Base-by-base conservation (phyloP, 176 grass and related monocot genomes). In the Triticum monococcum region DNA sequence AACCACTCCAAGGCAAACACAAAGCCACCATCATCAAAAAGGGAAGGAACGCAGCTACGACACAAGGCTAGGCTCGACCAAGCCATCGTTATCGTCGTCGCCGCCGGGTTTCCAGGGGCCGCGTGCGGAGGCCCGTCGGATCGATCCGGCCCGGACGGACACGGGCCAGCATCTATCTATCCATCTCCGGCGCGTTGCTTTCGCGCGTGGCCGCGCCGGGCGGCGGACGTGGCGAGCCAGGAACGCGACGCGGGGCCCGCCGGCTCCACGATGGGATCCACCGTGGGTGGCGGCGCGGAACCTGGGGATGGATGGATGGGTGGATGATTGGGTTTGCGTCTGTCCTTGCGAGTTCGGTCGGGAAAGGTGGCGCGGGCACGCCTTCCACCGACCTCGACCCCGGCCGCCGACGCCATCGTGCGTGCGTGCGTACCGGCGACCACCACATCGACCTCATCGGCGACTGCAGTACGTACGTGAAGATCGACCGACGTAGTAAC, bases 1-100 rank as follows among this genome's bases (percentile, higher is more conserved):
- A 80, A 64, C 64, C 90, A 92, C 90, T 95, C 96, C 46, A 95
- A 74, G 68, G 86, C 79, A 87, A 87, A 83, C 26, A 45, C 70
- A 4, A 45, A 43, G 1, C 17, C 16, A 17, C 26, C 26, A 28
- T 28, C 26, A 35, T 38, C 68, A 18, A 38, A 70, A 70, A 70
- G 68, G 68, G 26, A 22, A 70, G 32, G 32, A 33, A 5, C 32
- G 26, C 26, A 28, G 26, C 26, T 28, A 28, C 26, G 26, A 28
- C 26, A 33, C 32, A 33, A 37, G 35, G 20, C 36, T 3, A 45
- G 73, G 68, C 14, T 16, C 10, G n/a, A 16, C 30, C 32, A 48
- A 22, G 66, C 18, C 17, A 50, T 31, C 70, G 36, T 41, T 14
- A 68, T 33, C 65, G 7, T 67, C 1, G 46, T 28, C 26, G 45